Evolutionary conservation across 768 basidiomycete species (phyloP).

Genomic region (Bullera alba): DNA sequence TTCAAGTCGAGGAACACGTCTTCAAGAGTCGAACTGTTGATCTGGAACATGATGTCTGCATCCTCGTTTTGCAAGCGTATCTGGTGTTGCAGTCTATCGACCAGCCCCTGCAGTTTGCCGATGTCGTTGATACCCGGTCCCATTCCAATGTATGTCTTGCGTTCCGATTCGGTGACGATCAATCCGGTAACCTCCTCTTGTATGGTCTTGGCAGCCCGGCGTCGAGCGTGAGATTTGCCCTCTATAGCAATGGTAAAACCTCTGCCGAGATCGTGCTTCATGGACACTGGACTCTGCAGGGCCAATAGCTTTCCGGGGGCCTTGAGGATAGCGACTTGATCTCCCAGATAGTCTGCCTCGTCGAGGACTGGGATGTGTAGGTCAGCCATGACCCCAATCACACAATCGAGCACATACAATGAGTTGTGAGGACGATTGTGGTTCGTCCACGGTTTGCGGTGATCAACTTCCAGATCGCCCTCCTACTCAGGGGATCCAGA

Average conservation of each 20-base stretch:
- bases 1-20: slow-evolving; percentile 70
- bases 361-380: slow-evolving; percentile 49
- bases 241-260: slow-evolving; percentile 55
- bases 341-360: slow-evolving; percentile 70
- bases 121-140: slow-evolving; percentile 55
- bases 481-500: slow-evolving; percentile 70
- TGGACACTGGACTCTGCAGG: slow-evolving; percentile 63
- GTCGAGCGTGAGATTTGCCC: slow-evolving; percentile 40
- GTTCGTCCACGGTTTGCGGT: slow-evolving; percentile 61
- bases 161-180: neutral
- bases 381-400: neutral
- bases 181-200: neutral
- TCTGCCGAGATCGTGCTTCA: slow-evolving; percentile 64
- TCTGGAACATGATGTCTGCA: slow-evolving; percentile 55
- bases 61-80: slow-evolving; percentile 45
- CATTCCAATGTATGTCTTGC: neutral
- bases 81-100: slow-evolving; percentile 55
- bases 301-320: slow-evolving; percentile 70
- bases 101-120: slow-evolving; percentile 53
- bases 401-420: slow-evolving; percentile 50
- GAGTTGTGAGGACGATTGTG: slow-evolving; percentile 70
- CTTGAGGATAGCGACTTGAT: slow-evolving; percentile 66
- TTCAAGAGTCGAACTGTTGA: slow-evolving; percentile 68
- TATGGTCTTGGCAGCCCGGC: neutral
- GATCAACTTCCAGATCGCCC: slow-evolving; percentile 69